These are phyloP conservation scores for Bolboschoenoplectus hybrid DNA, from an alignment of 202 grass and related monocot genomes.

Conservation along the genomic window DNA sequence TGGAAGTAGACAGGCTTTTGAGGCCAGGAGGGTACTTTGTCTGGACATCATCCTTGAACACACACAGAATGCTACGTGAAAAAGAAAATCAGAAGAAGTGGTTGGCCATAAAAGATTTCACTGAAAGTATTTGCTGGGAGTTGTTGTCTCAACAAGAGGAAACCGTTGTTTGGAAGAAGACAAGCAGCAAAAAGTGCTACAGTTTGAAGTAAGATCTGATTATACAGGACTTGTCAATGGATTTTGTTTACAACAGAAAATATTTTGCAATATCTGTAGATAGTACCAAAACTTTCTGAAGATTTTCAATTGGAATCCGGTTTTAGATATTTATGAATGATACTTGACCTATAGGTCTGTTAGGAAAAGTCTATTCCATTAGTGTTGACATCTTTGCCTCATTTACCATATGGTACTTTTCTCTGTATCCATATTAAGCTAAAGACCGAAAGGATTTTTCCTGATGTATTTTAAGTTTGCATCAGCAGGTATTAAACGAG, in stretches of 20 bases:
- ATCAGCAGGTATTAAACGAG: not conserved
- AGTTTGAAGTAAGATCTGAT: constrained; percentile 59
- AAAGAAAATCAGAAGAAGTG: constrained; percentile 99
- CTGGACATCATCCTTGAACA: constrained; percentile 88
- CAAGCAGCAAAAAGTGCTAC: constrained; percentile 75
- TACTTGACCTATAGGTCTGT: not conserved
- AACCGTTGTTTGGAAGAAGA: constrained; percentile 99
- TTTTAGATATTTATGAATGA: constrained; percentile 1
- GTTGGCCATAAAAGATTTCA: constrained; percentile 59
- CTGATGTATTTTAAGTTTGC: not conserved
- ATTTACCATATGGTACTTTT: not conserved
- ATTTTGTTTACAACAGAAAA: constrained; percentile 17
- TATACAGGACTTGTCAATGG: not conserved
- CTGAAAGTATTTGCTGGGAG: constrained; percentile 92
- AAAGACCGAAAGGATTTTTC: constrained; percentile 10
- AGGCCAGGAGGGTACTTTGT: constrained; percentile 98
- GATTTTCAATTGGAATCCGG: not conserved
- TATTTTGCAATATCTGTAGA: constrained; percentile 1
- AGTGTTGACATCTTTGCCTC: not conserved
- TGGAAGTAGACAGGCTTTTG: constrained; percentile 94
- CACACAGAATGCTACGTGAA: constrained; percentile 81
- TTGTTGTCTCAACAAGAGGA: constrained; percentile 97
- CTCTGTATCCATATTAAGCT: not conserved
- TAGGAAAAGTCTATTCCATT: not conserved
- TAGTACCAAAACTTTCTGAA: not conserved